Percentiles rank a stretch among this genome's conserved stretches.
Conservation (phyloP, 257 asterid species). For the Nicotiana attenuata region DNA sequence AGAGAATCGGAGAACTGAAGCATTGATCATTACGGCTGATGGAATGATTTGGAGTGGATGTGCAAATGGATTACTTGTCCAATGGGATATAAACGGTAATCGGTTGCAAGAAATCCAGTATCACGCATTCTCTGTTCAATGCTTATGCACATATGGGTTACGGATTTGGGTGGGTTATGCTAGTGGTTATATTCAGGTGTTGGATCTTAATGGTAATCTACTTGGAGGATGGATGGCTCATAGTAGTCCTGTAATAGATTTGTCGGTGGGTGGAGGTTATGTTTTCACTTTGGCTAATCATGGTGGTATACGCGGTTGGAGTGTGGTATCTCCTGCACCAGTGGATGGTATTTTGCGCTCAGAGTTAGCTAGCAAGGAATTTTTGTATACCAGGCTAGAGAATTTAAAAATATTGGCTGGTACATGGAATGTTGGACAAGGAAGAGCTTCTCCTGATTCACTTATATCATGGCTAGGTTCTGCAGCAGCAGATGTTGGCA, state of each 20-base stretch:
- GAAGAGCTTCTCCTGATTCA: conserved; percentile 84
- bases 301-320: conserved; percentile 99
- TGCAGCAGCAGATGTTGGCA: conserved; percentile 63
- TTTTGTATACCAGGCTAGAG: conserved; percentile 69
- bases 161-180: conserved; percentile 86
- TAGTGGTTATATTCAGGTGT: conserved; percentile 77
- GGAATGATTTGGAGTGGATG: conserved; percentile 94
- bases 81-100: conserved; percentile 90
- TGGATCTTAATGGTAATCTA: conserved; percentile 78
- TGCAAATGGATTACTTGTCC: conserved; percentile 79
- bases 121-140: conserved; percentile 66
- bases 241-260: conserved; percentile 63
- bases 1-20: conserved; percentile 81
- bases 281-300: conserved; percentile 80
- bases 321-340: conserved; percentile 78
- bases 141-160: conserved; percentile 66
- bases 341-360: conserved; percentile 55
- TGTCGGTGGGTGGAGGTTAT: conserved; percentile 66
- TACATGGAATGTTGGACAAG: conserved; percentile 98
- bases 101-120: conserved; percentile 65
- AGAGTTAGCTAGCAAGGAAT: conserved; percentile 76
- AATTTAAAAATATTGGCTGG: conserved; percentile 87
- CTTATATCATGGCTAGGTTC: conserved; percentile 88
- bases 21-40: conserved; percentile 54
- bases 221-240: conserved; percentile 91